Percentiles rank a stretch among this genome's conserved stretches.
These are phyloP conservation scores for Hyaloscypha hepaticicola DNA, from an alignment of 495 filamentous ascomycete genomes.

Conservation along the genomic window DNA sequence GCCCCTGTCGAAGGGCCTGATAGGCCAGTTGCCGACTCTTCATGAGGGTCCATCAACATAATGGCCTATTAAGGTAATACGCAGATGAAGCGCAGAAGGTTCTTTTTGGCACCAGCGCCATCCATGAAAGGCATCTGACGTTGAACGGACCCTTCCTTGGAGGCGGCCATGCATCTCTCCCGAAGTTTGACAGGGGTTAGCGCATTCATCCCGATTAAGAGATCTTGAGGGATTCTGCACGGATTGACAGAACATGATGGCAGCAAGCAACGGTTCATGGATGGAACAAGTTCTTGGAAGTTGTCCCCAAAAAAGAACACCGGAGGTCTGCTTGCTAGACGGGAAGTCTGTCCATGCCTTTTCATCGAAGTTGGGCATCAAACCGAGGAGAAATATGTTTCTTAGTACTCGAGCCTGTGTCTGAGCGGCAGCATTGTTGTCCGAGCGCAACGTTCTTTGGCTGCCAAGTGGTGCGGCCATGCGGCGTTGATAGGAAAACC, in stretches of 20 bases:
- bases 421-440: not conserved
- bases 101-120: not conserved
- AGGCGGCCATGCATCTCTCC: constrained; percentile 15
- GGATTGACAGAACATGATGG: not conserved
- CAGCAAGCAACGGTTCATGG: not conserved
- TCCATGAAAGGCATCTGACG: constrained; percentile 10
- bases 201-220: not conserved
- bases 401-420: not conserved
- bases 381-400: constrained; percentile 4
- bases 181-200: not conserved
- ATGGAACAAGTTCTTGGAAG: not conserved
- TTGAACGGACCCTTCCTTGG: constrained; percentile 2
- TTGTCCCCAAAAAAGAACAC: not conserved
- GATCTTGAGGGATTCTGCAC: not conserved
- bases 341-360: not conserved
- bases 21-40: constrained; percentile 4
- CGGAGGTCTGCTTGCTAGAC: not conserved
- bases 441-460: not conserved
- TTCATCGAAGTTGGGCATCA: not conserved
- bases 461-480: not conserved
- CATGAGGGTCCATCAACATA: constrained; percentile 11
- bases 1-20: not conserved
- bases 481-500: not conserved
- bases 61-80: constrained; percentile 18
- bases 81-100: constrained; percentile 2